Base-by-base conservation (phyloP, 805 yeast genomes). In the Candida ulmi region DNA sequence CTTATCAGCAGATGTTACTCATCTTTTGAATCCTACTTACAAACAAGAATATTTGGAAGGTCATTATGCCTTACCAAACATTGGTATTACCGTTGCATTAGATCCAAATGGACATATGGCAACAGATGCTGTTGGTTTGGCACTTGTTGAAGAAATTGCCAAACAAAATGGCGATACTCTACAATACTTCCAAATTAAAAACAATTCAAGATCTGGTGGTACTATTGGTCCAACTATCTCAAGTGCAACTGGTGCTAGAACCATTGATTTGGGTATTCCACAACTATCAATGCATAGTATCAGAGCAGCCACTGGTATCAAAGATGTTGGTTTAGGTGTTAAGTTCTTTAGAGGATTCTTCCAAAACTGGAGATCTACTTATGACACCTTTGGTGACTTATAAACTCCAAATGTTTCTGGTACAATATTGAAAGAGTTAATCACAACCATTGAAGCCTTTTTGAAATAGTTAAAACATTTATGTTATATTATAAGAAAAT, bases 271-370 rank as follows among this genome's bases (percentile, higher is more conserved):
- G 42, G 95, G 95, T 40, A 81, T 86, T 50, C 79, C 95, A 3
- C 95, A 86, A 62, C 68, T 83, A 51, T 75, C 91, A 3, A 86
- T 86, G 95, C 95, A 86, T 62, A 80, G 88, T 31, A 82, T 86
- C 50, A 73, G 95, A 52, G 95, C 93, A 21, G 73, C 88, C 12
- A 72, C 81, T 24, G 95, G 95, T 31, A 71, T 85, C 17, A 74
- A 78, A 56, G 95, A 87, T 55, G 72, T 84, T 43, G 88, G 86
- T 35, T 67, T 83, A 38, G 95, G 84, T 32, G 72, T 78, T 37
- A 76, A 80, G 56, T 83, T 80, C 61, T 85, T 84, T 68, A 69
- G 66, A 42, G 83, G 83, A 1, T 86, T 83, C 63, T 83, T 74
- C 61, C 58, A 72, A 35, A 65, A 74, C 47, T 85, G 93, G 91